Evolutionary conservation across 192 early-diverging fungal genomes (phyloP).

Genomic region (Backusella luteola): DNA sequence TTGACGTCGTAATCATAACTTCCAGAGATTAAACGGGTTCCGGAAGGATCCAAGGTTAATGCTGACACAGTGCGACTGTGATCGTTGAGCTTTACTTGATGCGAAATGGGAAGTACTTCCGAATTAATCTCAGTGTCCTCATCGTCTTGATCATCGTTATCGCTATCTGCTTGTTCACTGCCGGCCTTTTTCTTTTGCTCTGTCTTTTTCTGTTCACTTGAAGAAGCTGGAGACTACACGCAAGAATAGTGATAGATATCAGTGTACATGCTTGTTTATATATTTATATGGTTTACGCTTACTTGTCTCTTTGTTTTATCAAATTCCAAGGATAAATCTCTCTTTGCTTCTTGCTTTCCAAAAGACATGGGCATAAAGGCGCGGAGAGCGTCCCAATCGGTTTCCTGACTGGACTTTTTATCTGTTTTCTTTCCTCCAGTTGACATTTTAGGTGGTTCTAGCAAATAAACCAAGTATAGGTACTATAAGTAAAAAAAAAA

Average conservation of each 20-base stretch:
- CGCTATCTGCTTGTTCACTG: slow-evolving; percentile 14
- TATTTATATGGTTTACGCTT: not conserved
- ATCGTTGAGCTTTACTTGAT: slow-evolving; percentile 64
- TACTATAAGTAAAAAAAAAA: not conserved
- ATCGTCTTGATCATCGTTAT: slow-evolving; percentile 42
- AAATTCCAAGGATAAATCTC: slow-evolving; percentile 20
- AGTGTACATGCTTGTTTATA: no score
- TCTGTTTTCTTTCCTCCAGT: slow-evolving; percentile 34
- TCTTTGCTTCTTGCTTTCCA: slow-evolving; percentile 42
- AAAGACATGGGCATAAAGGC: slow-evolving; percentile 53
- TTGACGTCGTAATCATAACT: slow-evolving; percentile 79
- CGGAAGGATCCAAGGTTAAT: slow-evolving; percentile 80
- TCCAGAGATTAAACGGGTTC: slow-evolving; percentile 74
- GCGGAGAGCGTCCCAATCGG: slow-evolving; percentile 42
- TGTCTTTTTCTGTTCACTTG: not conserved
- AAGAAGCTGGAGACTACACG: not conserved
- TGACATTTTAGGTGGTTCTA: slow-evolving; percentile 46
- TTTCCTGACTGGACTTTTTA: slow-evolving; percentile 28
- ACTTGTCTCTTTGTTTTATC: slow-evolving; percentile 39
- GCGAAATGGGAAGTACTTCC: slow-evolving; percentile 60
- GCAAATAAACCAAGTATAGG: not conserved
- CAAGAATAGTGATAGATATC: no score
- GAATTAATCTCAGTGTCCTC: slow-evolving; percentile 22
- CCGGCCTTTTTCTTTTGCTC: slow-evolving; percentile 1
- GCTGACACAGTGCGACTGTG: slow-evolving; percentile 73